phyloP scores from a whole-genome alignment of 2,329 filamentous ascomycete species.

The Calonectria pteridis region DNA sequence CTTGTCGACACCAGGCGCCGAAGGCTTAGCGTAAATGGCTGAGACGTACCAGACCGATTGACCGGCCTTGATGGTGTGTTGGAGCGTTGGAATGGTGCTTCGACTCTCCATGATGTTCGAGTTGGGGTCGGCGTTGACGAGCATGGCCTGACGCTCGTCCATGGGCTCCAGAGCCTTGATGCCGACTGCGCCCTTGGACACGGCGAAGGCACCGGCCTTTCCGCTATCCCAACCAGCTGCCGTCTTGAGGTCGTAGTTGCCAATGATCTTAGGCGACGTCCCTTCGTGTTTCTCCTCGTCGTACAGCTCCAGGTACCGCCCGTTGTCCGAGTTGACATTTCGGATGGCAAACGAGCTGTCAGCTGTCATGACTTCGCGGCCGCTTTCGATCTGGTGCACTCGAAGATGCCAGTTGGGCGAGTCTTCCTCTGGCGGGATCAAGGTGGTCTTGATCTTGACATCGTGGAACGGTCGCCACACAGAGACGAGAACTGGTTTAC shows the following conservation, averaged over 20 bases:
- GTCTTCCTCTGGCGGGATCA: slow-evolving; percentile 70
- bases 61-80: slow-evolving; percentile 69
- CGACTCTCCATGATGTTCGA: slow-evolving; percentile 81
- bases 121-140: slow-evolving; percentile 83
- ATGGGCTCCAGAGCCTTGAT: slow-evolving; percentile 68
- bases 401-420: slow-evolving; percentile 79
- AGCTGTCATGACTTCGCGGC: slow-evolving; percentile 74
- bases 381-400: slow-evolving; percentile 71
- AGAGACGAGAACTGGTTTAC: slow-evolving; percentile 72
- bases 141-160: slow-evolving; percentile 67
- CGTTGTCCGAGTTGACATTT: slow-evolving; percentile 62
- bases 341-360: slow-evolving; percentile 81
- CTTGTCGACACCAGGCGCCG: slow-evolving; percentile 63
- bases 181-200: slow-evolving; percentile 67
- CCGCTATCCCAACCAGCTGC: slow-evolving; percentile 67
- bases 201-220: slow-evolving; percentile 65
- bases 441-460: slow-evolving; percentile 73
- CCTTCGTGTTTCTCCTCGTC: slow-evolving; percentile 61
- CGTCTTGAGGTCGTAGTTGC: slow-evolving; percentile 70
- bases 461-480: slow-evolving; percentile 79
- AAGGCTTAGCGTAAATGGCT: slow-evolving; percentile 78
- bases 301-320: slow-evolving; percentile 65
- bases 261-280: slow-evolving; percentile 67
- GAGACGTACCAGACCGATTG: slow-evolving; percentile 76
- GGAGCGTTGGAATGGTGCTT: slow-evolving; percentile 78